Evolutionary conservation across 176 grass and related monocot genomes (phyloP), one percentile per base, ranked within the genome.

Genomic region (Eleusine indica): DNA sequence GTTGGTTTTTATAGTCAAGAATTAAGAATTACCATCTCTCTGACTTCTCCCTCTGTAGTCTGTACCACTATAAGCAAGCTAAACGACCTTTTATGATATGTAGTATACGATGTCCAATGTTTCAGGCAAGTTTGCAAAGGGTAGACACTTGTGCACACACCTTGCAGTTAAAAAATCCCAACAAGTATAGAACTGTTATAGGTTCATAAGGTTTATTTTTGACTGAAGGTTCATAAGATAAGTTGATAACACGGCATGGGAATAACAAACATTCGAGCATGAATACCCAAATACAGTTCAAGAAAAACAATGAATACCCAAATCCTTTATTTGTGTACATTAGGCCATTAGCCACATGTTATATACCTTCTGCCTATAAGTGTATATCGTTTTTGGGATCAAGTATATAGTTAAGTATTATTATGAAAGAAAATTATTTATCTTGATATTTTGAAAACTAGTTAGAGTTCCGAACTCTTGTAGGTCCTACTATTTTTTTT

Each of bases 401-500:
- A 21, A 66, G 28, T 1, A 35, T 53, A 11, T 13, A 13, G 11
- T 14, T 64, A 28, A 13, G 10, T 25, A 25, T 17, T 61, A 61
- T 17, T 25, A 22, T 61, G 57, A 61, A 61, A 61, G 2, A n/a
- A 61, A 53, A 53, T 17, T 35, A 16, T 17, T 7, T 18, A 52
- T 35, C 15, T 35, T 52, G 47, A 53, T 14, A 53, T 73, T 73
- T 46, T 54, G 11, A 18, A 35, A 54, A 7, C 46, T 70, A 77
- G 13, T 5, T 71, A 51, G 7, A 75, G 40, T 72, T 72, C 7
- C 66, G 8, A 78, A 78, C 28, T 25, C 41, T 15, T 58, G 4
- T 65, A 41, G 14, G 49, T 88, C 51, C 57, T 77, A 70, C 18
- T 75, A 38, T 19, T 70, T 30, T 22, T 25, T 30, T 22, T 25